Evolutionary conservation across 1,284 basidiomycete genomes (phyloP).

Genomic region (Cutaneotrichosporon cavernicola): DNA sequence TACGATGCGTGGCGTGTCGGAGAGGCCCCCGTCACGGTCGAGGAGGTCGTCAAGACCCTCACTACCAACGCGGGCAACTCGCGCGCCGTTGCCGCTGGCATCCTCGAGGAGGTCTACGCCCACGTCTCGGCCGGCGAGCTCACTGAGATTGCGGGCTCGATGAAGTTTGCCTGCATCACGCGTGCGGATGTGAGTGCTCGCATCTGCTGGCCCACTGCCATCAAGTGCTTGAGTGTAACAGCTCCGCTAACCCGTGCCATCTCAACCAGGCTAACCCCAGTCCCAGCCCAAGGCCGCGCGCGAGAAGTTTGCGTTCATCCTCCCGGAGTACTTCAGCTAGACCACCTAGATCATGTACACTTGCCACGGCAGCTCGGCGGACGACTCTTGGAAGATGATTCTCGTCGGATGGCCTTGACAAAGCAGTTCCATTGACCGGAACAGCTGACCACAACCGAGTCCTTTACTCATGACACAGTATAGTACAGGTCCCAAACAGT

Average conservation of each 20-base stretch:
- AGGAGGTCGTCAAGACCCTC: conserved; percentile 78
- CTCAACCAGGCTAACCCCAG: conserved; percentile 22
- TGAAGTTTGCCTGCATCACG: conserved; percentile 85
- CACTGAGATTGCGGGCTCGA: conserved; percentile 69
- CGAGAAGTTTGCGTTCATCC: conserved; percentile 72
- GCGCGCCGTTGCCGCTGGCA: conserved; percentile 63
- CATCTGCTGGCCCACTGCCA: no score
- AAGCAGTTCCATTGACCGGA: no score
- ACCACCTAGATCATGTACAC: neutral
- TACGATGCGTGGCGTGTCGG: conserved; percentile 86
- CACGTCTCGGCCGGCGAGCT: conserved; percentile 61
- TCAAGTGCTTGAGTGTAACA: neutral
- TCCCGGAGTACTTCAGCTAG: conserved; percentile 59
- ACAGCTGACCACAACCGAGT: no score
- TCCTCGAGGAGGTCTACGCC: conserved; percentile 74
- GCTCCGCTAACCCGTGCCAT: no score
- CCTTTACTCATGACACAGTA: no score
- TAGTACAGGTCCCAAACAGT: no score
- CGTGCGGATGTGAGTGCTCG: conserved; percentile 53
- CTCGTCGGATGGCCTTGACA: no score
- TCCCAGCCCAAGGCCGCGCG: conserved; percentile 66
- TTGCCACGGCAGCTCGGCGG: neutral
- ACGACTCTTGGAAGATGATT: no score
- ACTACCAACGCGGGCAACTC: conserved; percentile 80
- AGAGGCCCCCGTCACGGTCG: conserved; percentile 77